Evolutionary conservation across 23 red algal genomes (phyloP), one percentile per base, ranked within the genome.

Genomic region (Chondrus crispus): DNA sequence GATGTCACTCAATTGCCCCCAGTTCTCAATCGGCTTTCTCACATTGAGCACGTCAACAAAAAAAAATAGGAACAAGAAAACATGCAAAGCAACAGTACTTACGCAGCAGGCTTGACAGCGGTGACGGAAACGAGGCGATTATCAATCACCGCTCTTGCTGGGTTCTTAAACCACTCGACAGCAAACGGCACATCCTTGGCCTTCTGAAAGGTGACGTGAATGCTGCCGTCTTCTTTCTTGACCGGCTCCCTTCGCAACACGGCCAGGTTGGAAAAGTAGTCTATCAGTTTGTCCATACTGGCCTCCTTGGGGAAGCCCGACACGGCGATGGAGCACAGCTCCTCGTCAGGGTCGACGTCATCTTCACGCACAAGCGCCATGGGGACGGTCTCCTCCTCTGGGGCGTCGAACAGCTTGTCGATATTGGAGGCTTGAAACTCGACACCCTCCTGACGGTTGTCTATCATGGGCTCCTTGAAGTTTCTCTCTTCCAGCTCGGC

Each of bases 111-210:
- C 71, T 77, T 77, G 16, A 77, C 26, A 7, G 71, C 10, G 44
- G 71, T 26, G 38, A 77, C 38, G 10, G 22, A 22, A n/a, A 42
- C 71, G 29, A 26, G n/a, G 22, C 22, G n/a, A 44, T 77, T 48
- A 22, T 20, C 71, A 77, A 90, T 76, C 20, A 62, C 51, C 11
- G 74, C 87, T 18, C 80, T 90, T 10, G 68, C 62, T 6, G 87
- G 87, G 69, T 90, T 69, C 19, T 79, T 79, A 39, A 90, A 90
- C 87, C 87, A 90, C 20, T 81, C 60, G 48, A 90, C 52, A 46
- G 72, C 62, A 28, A 79, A 80, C 52, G 71, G 72, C 43, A 90
- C 87, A 90, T 81, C 71, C 18, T 62, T 62, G 51, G 62, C 80
- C 87, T 78, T 64, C 20, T 81, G 78, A 50, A 90, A 90, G 22